Conservation (phyloP, 495 filamentous ascomycete genomes). For the Niebla homalea region DNA sequence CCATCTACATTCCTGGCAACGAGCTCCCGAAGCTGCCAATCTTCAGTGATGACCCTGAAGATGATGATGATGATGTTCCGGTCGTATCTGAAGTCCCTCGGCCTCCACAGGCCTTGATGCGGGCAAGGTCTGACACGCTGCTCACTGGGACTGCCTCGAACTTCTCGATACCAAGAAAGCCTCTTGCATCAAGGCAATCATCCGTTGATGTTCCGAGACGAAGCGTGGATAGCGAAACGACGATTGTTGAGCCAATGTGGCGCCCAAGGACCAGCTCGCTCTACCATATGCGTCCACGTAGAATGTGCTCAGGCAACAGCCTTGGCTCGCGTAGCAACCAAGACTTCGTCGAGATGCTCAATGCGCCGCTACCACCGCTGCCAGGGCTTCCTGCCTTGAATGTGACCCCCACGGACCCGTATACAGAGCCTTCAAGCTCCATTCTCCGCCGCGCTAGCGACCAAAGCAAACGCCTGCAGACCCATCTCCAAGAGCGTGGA, state of each 20-base stretch:
- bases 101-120: slow-evolving; percentile 15
- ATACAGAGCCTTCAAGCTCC: slow-evolving; percentile 9
- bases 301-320: slow-evolving; percentile 6
- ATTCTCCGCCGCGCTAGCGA: slow-evolving; percentile 17
- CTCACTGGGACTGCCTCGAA: slow-evolving; percentile 8
- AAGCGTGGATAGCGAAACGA: slow-evolving; percentile 13
- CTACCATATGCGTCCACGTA: slow-evolving; percentile 5
- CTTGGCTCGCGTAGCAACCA: slow-evolving; percentile 12
- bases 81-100: slow-evolving; percentile 1
- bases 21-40: slow-evolving; percentile 46
- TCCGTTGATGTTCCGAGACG: slow-evolving; percentile 12
- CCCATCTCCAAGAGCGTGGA: slow-evolving; percentile 16
- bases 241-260: slow-evolving; percentile 1
- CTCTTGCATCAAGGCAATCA: slow-evolving; percentile 8
- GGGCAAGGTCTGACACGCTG: slow-evolving; percentile 15
- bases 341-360: slow-evolving; percentile 15
- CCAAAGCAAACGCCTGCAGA: slow-evolving; percentile 15
- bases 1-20: slow-evolving; percentile 53
- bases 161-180: slow-evolving; percentile 16
- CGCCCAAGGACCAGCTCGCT: slow-evolving; percentile 6
- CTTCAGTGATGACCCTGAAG: slow-evolving; percentile 22
- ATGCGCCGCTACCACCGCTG: slow-evolving; percentile 6
- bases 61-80: slow-evolving; percentile 6
- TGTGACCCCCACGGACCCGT: not conserved
- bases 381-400: slow-evolving; percentile 2